A percentile compares a stretch with the other conserved stretches of the same genome.
Evolutionary conservation across 2,329 filamentous ascomycete genomes (phyloP).

Genomic region (Diplodia corticola): DNA sequence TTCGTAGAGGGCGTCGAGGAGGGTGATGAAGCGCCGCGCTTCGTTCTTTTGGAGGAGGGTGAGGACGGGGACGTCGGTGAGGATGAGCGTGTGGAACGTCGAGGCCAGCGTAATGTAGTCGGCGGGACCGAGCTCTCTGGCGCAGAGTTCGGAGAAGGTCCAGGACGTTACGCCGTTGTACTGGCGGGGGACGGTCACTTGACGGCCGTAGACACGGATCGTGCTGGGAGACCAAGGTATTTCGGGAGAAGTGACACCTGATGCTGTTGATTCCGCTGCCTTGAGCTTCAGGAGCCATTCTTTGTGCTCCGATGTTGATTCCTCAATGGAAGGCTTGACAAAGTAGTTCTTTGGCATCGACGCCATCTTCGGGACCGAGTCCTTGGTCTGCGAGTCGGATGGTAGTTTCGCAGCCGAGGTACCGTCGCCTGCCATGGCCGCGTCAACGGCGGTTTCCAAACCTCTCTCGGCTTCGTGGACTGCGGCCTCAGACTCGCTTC

Average conservation of each 20-base stretch:
- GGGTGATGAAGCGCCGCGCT: slow-evolving; percentile 75
- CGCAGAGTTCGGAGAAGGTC: slow-evolving; percentile 69
- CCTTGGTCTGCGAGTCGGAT: neutral
- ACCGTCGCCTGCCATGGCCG: neutral
- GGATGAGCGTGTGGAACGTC: slow-evolving; percentile 74
- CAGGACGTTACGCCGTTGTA: slow-evolving; percentile 61
- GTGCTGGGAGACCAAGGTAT: slow-evolving; percentile 48
- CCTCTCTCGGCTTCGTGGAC: neutral
- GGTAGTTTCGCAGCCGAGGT: neutral
- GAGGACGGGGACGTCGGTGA: slow-evolving; percentile 69
- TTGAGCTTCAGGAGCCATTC: slow-evolving; percentile 3
- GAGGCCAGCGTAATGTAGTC: slow-evolving; percentile 83
- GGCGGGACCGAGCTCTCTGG: slow-evolving; percentile 67
- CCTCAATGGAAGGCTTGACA: slow-evolving; percentile 32
- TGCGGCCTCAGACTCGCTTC: slow-evolving; percentile 43
- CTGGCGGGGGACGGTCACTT: slow-evolving; percentile 60
- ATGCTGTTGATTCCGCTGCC: slow-evolving; percentile 6
- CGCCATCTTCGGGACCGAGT: slow-evolving; percentile 29
- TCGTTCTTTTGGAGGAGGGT: slow-evolving; percentile 74
- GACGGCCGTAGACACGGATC: slow-evolving; percentile 63
- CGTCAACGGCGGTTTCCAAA: neutral
- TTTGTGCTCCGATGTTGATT: slow-evolving; percentile 12
- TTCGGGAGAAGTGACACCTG: slow-evolving; percentile 9
- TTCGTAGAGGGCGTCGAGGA: slow-evolving; percentile 79
- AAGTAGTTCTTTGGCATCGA: slow-evolving; percentile 38